Evolutionary conservation across 2,329 filamentous ascomycete species (phyloP), one percentile per base, ranked within the genome.

Genomic region (Aureobasidium musti): DNA sequence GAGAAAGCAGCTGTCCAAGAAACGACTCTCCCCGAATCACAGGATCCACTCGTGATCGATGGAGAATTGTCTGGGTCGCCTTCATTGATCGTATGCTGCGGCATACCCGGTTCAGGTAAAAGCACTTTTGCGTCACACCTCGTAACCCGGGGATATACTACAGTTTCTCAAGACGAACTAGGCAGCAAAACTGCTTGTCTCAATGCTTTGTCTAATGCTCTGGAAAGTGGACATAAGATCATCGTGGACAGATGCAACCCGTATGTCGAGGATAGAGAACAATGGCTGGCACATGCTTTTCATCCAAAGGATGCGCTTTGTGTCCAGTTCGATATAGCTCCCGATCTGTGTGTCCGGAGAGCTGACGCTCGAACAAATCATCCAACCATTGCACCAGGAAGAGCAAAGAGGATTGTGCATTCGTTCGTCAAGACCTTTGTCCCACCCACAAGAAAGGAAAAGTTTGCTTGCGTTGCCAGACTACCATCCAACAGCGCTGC

Each of bases 61-160:
- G 35, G 33, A 19, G 21, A 39, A 11, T 39, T 65, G 23, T 43
- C 39, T 60, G 8, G 39, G 26, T 17, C 23, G 5, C 45, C 66
- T 23, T 67, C 67, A 21, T 30, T 67, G 11, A 54, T 65, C 11
- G 41, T 67, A 14, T 65, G 66, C 21, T 60, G 63, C 28, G 67
- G 67, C 14, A 19, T 69, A 33, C 67, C 67, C 6, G 67, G 67
- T 19, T 67, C 67, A 19, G 67, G 67, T 5, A 69, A 69, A 23
- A 67, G 59, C 21, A 65, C 52, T 13, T 61, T 69, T 21, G 60
- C 65, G 17, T 47, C 43, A 23, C 23, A 26, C 3, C 54, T 66
- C n/a, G 23, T 54, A 35, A 21, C 10, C 10, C 33, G 43, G 1
- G 35, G 33, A 21, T 66, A 59, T 5, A 41, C 41, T 14, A 26